Evolutionary conservation across 352 stramenopile genomes (phyloP).

Genomic region (Globisporangium cylindrosporum): DNA sequence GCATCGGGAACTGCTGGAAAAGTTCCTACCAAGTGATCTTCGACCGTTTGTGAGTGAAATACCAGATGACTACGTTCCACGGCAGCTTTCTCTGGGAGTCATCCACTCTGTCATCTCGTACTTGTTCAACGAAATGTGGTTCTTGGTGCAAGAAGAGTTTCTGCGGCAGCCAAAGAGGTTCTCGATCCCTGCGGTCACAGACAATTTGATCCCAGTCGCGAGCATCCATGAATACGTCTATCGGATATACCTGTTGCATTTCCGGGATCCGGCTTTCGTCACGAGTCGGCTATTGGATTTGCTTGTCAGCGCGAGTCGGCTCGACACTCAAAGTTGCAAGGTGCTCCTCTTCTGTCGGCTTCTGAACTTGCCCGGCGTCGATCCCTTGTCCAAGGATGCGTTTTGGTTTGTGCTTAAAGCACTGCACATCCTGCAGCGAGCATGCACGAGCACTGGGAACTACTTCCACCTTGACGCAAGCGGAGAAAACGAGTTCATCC

Average conservation of each 20-base stretch:
- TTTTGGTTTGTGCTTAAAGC: conserved; percentile 59
- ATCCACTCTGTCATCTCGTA: conserved; percentile 47
- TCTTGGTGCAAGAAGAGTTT: conserved; percentile 37
- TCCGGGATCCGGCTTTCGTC: conserved; percentile 35
- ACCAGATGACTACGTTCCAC: conserved; percentile 32
- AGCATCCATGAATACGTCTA: conserved; percentile 44
- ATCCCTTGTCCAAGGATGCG: conserved; percentile 30
- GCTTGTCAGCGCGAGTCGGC: conserved; percentile 35
- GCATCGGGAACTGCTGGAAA: conserved; percentile 30
- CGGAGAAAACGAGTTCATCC: conserved; percentile 48
- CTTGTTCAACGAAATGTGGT: conserved; percentile 44
- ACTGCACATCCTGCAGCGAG: conserved; percentile 40
- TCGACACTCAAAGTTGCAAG: conserved; percentile 62
- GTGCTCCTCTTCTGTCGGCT: conserved; percentile 48
- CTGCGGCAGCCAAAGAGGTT: conserved; percentile 22
- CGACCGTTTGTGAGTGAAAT: conserved; percentile 27
- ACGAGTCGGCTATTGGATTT: conserved; percentile 42
- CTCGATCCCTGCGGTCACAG: conserved; percentile 4
- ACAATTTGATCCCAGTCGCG: conserved; percentile 22
- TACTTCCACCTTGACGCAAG: conserved; percentile 48
- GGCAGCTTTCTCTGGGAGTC: conserved; percentile 33
- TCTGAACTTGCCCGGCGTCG: conserved; percentile 35
- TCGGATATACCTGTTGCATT: conserved; percentile 49
- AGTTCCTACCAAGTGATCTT: conserved; percentile 32
- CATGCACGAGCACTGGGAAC: conserved; percentile 29